Evolutionary conservation across 2,329 filamentous ascomycete genomes (phyloP), one percentile per base, ranked within the genome.

Genomic region (Fusarium chlamydosporum): DNA sequence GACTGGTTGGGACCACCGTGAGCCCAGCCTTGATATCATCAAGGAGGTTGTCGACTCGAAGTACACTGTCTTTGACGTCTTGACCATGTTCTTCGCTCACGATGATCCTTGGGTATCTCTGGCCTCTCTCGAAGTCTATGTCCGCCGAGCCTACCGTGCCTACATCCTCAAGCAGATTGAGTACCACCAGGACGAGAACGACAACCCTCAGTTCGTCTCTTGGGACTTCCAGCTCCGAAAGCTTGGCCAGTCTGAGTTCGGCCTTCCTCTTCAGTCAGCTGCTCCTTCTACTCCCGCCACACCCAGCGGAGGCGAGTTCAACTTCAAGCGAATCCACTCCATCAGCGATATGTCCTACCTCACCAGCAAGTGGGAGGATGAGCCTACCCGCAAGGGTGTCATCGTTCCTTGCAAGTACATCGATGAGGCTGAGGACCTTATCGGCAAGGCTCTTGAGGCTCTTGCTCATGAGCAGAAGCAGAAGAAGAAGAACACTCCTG

Each of bases 11-110:
- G 95, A 97, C 69, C 96, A 99, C 82, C 88, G 96, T 71, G 92
- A 97, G 81, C 96, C 96, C 47, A 93, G 91, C 81, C 84, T 97
- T 55, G 92, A 96, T 23, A 85, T 97, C 69, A 91, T 99, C 82
- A 97, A 97, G 85, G 96, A 99, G 80, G 94, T 99, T 33, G 93
- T 99, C 53, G 96, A 99, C 81, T 98, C 96, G 56, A 97, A 97
- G 83, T 98, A 96, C 84, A 98, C 95, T 41, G 96, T 99, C 69
- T 97, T 97, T 74, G 96, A 99, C 77, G 96, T 99, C 18, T 82
- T 99, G 71, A 92, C 95, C 9, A 90, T 93, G 60, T 99, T 99
- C 88, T 99, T 99, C 77, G 92, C 90, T 34, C 94, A 99, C 81
- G 88, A 92, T 41, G 96, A 99, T 76, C 91, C 93, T 13, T 98